These are phyloP conservation scores for Hypseocharis bilobata DNA, from an alignment of 441 rosid species.

Conservation along the genomic window DNA sequence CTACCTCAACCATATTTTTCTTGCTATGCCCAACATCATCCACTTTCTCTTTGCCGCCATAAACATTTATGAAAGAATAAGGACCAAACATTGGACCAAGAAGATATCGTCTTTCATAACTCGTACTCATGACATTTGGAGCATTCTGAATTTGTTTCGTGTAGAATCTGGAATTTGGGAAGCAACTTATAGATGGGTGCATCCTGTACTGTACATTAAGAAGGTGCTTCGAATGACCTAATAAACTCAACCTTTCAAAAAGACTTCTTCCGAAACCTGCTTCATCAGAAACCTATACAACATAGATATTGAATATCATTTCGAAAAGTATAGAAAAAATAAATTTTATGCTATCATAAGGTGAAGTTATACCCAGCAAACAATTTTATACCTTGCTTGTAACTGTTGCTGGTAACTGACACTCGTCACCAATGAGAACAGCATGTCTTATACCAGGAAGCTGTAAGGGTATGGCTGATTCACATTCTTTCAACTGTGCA, in stretches of 20 bases:
- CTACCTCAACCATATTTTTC: conserved; percentile 10
- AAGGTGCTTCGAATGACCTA: conserved; percentile 8
- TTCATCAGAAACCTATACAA: conserved; percentile 9
- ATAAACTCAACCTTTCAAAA: conserved; percentile 11
- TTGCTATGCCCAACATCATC: conserved; percentile 7
- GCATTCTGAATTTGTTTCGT: conserved; percentile 6
- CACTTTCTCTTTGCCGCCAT: conserved; percentile 9
- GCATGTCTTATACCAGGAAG: conserved; percentile 18
- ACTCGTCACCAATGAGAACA: conserved; percentile 11
- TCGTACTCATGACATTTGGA: background rate
- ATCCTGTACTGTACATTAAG: conserved; percentile 14
- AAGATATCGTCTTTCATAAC: background rate
- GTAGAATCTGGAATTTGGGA: conserved; percentile 10
- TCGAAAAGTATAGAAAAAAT: background rate
- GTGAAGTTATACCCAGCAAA: background rate
- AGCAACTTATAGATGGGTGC: conserved; percentile 12
- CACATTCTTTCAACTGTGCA: conserved; percentile 24
- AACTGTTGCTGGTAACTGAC: conserved; percentile 14
- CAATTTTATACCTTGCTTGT: conserved; percentile 12
- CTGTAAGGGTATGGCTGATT: conserved; percentile 20
- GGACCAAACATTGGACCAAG: conserved; percentile 14
- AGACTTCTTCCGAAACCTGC: conserved; percentile 17
- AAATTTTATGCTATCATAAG: background rate
- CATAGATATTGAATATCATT: background rate
- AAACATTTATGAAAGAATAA: conserved; percentile 12